Evolutionary conservation across 208 protist genomes (phyloP).

Genomic region (Vickermania ingenoplastis): DNA sequence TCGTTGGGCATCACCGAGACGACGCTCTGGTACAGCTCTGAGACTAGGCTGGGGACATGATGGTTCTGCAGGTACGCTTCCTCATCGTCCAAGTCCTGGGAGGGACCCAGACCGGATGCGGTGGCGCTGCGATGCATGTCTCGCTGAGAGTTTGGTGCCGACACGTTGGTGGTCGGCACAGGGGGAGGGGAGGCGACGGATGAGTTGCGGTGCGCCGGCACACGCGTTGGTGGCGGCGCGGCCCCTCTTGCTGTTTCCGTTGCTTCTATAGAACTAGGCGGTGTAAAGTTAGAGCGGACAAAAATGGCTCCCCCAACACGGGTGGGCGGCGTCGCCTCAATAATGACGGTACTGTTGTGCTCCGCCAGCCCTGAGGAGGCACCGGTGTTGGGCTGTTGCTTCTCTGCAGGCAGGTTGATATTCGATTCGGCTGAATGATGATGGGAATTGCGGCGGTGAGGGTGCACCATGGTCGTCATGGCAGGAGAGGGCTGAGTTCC

Average conservation of each 20-base stretch:
- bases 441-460: neutral
- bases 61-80: slow-evolving; percentile 9
- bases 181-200: slow-evolving; percentile 6
- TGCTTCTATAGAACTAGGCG: neutral
- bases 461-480: neutral
- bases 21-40: slow-evolving; percentile 36
- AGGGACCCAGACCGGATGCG: neutral
- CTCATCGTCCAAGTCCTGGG: neutral
- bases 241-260: neutral
- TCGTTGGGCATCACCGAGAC: slow-evolving; percentile 34
- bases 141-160: slow-evolving; percentile 1
- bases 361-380: neutral
- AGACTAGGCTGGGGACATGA: slow-evolving; percentile 18
- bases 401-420: neutral
- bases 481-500: neutral
- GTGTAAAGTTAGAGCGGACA: neutral
- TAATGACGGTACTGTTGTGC: slow-evolving; percentile 1
- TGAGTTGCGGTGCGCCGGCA: slow-evolving; percentile 3
- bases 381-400: neutral
- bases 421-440: neutral
- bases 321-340: neutral
- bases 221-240: slow-evolving; percentile 1
- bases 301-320: neutral
- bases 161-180: neutral
- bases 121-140: slow-evolving; percentile 10